These are phyloP conservation scores for barley (Hordeum vulgare) DNA, from an alignment of 176 grass and related monocot species.

Conservation along the genomic window MorexV3_pseudomolecules_assembly NC_058518.1:378521765-378522264, in stretches of 20 bases:
- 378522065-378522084: background rate
- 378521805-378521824: background rate
- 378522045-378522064: no score
- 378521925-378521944: background rate
- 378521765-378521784: slow-evolving; percentile 8
- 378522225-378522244: slow-evolving; percentile 31
- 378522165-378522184: no score
- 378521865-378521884: background rate
- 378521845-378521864: background rate
- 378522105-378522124: slow-evolving; percentile 31
- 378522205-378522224: background rate
- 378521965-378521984: no score
- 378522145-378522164: background rate
- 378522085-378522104: background rate
- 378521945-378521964: no score
- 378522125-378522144: background rate
- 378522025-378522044: no score
- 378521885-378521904: background rate
- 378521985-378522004: no score
- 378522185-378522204: no score
- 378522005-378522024: no score
- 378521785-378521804: background rate
- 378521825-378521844: background rate
- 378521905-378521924: background rate
- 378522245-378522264: background rate